Evolutionary conservation across 1,284 basidiomycete species (phyloP), one percentile per base, ranked within the genome.

Genomic region (Rugosomyces carneus): DNA sequence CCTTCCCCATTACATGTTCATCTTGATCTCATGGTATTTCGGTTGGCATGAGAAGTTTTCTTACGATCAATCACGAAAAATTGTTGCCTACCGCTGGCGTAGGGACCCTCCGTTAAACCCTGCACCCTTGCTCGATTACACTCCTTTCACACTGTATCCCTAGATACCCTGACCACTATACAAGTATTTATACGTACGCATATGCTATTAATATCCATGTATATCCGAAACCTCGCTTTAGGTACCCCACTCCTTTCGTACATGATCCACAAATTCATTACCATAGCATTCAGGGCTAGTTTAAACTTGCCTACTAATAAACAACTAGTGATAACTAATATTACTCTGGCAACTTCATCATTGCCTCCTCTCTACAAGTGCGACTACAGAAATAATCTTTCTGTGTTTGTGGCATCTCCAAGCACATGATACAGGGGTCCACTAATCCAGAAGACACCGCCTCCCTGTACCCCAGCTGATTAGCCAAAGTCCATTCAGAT

Each of bases 311-410:
- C 10, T 9, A 29, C 2, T 16, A 31, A 19, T 10, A n/a, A 36
- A 13, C 13, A n/a, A 24, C 20, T 18, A 24, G 29, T 11, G 41
- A 35, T 35, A n/a, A 42, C n/a, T 15, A 10, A 24, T 3, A 37
- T 44, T 35, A 44, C 42, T 37, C 35, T 8, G 42, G 42, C 15
- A 44, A 31, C n/a, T 44, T 44, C 34, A 18, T 24, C 34, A 37
- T 37, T 16, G 32, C 32, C 32, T 75, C 72, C 40, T 76, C 73
- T 47, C 70, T 67, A 56, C 76, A 78, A 2, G 60, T 61, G 47
- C 65, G 62, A 10, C 70, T 63, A 52, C 76, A 78, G 53, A 78
- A 78, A 53, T 77, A 75, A 58, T 78, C 75, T 7, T 50, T 59
- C 24, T 68, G 70, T 47, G 70, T 68, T 57, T 78, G 75, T n/a